Base-by-base conservation (phyloP, 768 basidiomycete genomes). In the Scleroderma bovista region DNA sequence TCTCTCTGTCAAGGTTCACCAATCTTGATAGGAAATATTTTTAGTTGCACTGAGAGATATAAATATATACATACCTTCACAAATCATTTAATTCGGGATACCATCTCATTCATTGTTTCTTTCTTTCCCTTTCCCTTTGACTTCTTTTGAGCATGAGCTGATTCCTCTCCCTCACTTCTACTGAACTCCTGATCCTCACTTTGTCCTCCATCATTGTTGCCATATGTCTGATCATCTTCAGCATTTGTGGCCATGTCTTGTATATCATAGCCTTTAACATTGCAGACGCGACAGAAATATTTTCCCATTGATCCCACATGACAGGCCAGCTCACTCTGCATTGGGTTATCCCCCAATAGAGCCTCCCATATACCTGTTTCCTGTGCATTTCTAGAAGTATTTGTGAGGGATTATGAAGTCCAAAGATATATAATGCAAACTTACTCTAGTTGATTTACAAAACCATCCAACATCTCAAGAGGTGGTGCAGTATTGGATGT, bases 271-370 rank as follows among this genome's bases (percentile, higher is more conserved):
- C 48, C 47, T 17, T 50, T 50, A 13, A 50, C 40, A 26, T 43
- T 33, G 44, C 62, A 66, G 11, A 51, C n/a, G 3, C 53, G 45
- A 47, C 64, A 66, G 22, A 65, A 65, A 22, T 31, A 57, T 24
- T 58, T 60, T 3, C 57, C 60, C n/a, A 32, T 41, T 40, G 58
- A 41, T 0, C 65, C 59, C 12, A 62, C 51, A 44, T 66, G 64
- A n/a, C 52, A 60, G 2, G 60, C 55, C 45, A 66, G 56, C 46
- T 66, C 62, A 51, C 60, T 54, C 31, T 55, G 56, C 59, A 63
- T 61, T 0, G 60, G 55, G 32, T 60, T 60, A 29, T 65, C 61
- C 1, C 65, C 57, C 10, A 54, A 52, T 29, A 66, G 47, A 1
- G 52, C 60, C 16, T 53, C 57, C 45, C 48, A 41, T 7, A 61